A percentile compares a stretch with the other conserved stretches of the same genome.
Conservation (phyloP, 2,329 filamentous ascomycete genomes). For the Fusarium hainanense region DNA sequence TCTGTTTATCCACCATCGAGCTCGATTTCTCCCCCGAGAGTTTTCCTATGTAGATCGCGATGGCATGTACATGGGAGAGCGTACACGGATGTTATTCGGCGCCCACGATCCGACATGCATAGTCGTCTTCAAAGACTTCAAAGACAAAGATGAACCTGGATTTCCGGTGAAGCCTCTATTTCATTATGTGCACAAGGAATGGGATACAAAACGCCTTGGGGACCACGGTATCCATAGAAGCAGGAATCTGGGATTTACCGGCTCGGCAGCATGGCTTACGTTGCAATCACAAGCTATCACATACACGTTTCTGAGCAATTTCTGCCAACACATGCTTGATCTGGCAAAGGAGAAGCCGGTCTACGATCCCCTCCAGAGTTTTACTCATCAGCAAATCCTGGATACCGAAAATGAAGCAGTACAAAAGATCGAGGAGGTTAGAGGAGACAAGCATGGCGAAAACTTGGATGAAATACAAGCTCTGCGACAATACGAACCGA, state of each 20-base stretch:
- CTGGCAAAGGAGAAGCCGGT: background rate
- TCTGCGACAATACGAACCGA: constrained; percentile 30
- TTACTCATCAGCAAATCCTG: background rate
- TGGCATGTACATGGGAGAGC: constrained; percentile 34
- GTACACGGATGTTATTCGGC: constrained; percentile 27
- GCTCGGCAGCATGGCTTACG: constrained; percentile 33
- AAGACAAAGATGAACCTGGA: background rate
- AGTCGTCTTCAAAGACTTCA: constrained; percentile 1
- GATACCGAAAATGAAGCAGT: background rate
- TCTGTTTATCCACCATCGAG: constrained; percentile 39
- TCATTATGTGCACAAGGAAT: background rate
- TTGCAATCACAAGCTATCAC: constrained; percentile 35
- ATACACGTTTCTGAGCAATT: constrained; percentile 24
- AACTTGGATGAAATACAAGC: constrained; percentile 26
- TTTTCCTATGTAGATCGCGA: constrained; percentile 31
- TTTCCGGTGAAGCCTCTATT: background rate
- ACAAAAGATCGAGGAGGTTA: background rate
- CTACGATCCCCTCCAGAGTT: background rate
- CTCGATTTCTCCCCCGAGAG: constrained; percentile 11
- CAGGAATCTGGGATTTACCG: background rate
- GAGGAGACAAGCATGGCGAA: background rate
- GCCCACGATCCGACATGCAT: constrained; percentile 6
- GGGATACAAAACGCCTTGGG: background rate
- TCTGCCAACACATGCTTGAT: constrained; percentile 25
- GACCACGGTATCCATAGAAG: background rate